Base-by-base conservation (phyloP, 2,329 filamentous ascomycete genomes). In the Ampelomyces quisqualis region DNA sequence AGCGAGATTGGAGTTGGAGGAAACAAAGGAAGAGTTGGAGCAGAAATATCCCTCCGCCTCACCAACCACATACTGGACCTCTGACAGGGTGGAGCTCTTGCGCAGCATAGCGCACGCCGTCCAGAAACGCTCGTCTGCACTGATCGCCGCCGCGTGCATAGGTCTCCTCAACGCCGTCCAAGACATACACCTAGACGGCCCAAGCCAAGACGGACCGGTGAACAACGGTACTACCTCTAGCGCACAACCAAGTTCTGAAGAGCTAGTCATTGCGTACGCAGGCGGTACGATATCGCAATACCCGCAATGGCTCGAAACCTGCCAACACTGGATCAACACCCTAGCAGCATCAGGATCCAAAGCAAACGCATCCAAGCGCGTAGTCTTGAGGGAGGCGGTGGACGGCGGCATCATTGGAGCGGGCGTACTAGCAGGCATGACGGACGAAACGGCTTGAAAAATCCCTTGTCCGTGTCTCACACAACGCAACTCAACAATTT, bases 211-310 rank as follows among this genome's bases (percentile, higher is more conserved):
- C n/a, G n/a, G n/a, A n/a, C n/a, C n/a, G n/a, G n/a, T n/a, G n/a
- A n/a, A n/a, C n/a, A n/a, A 62, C 26, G 45, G 55, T 7, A 30
- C 50, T 14, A 46, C 40, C 32, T 27, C 49, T 4, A 41, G 43
- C n/a, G 23, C 15, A 3, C 41, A 69, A 6, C 32, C 38, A 8
- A 35, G 66, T 70, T 40, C 39, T 1, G 76, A 81, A 46, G 83
- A 88, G 53, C 65, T 91, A 20, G 82, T 88, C 1, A 84, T 90
- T 15, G 87, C 86, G 1, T 90, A 88, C 60, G 89, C 87, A 0
- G 87, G 87, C 21, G 85, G 86, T 5, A 89, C 86, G 58, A 90
- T 90, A 44, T 79, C 82, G n/a, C 81, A 87, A 57, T 89, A 89
- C 57, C 86, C 87, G 33, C 78, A 86, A 53, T 90, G 88, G 66